Conservation (phyloP, 208 protist genomes). For the Trypanosomatidae sp. region DNA sequence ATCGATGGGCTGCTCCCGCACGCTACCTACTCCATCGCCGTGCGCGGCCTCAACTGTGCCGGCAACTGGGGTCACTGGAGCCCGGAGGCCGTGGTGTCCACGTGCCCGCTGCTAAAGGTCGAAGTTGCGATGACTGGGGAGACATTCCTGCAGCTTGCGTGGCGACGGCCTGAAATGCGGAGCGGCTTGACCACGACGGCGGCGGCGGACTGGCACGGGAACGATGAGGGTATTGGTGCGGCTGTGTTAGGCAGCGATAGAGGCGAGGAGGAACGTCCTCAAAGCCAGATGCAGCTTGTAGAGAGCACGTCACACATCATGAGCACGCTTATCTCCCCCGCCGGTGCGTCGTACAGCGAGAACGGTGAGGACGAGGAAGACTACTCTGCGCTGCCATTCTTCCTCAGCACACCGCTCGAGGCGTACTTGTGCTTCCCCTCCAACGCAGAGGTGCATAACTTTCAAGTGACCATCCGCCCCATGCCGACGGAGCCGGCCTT, state of each 20-base stretch:
- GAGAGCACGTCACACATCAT: not conserved
- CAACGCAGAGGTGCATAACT: constrained; percentile 80
- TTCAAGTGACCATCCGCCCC: constrained; percentile 85
- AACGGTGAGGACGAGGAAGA: constrained; percentile 20
- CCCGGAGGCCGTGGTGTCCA: constrained; percentile 48
- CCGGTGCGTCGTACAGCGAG: not conserved
- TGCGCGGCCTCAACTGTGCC: constrained; percentile 68
- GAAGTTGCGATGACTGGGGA: constrained; percentile 73
- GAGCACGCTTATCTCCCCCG: constrained; percentile 8
- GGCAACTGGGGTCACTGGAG: constrained; percentile 91
- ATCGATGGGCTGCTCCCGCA: constrained; percentile 71
- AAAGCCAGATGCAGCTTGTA: not conserved
- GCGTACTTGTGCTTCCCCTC: constrained; percentile 75
- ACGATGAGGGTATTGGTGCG: not conserved
- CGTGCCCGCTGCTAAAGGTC: constrained; percentile 74
- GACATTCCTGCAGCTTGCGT: constrained; percentile 82
- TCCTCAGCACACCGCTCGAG: constrained; percentile 7
- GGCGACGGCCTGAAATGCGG: constrained; percentile 50
- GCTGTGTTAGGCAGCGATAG: not conserved
- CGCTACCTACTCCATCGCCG: constrained; percentile 69
- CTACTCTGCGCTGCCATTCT: constrained; percentile 9
- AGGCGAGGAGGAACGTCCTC: not conserved
- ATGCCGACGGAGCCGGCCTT: constrained; percentile 67
- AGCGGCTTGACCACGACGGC: not conserved
- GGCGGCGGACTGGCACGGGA: constrained; percentile 1